Percentiles rank a stretch among this genome's conserved stretches.
Evolutionary conservation across 2,329 filamentous ascomycete genomes (phyloP).

Genomic region (Trichoderma sp.): DNA sequence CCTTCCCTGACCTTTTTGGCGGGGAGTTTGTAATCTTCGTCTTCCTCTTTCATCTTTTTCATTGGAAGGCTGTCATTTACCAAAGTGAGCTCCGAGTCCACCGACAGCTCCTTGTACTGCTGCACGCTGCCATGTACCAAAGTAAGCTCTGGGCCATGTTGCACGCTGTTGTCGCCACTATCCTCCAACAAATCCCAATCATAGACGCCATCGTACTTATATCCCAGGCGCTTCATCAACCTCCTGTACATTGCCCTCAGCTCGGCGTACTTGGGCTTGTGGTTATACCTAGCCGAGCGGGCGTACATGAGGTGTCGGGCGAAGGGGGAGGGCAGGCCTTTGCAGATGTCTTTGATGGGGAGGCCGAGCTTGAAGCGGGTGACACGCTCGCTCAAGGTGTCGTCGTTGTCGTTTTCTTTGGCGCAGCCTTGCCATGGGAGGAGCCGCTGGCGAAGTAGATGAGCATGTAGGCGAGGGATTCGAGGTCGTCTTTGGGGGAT

Average conservation of each 20-base stretch:
- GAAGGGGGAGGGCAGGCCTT: slow-evolving; percentile 11
- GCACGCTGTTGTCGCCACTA: neutral
- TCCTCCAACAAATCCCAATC: slow-evolving; percentile 21
- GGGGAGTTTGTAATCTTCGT: neutral
- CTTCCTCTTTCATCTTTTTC: neutral
- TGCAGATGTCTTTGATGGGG: neutral
- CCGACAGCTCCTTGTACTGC: slow-evolving; percentile 20
- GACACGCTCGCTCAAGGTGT: neutral
- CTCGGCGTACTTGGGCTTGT: slow-evolving; percentile 1
- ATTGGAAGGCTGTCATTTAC: neutral
- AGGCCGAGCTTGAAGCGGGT: neutral
- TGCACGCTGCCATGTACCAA: neutral
- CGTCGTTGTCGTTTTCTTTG: neutral
- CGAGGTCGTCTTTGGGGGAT: slow-evolving; percentile 24
- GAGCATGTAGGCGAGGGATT: slow-evolving; percentile 24
- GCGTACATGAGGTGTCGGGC: slow-evolving; percentile 12
- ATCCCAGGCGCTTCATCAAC: neutral
- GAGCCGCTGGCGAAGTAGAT: slow-evolving; percentile 21
- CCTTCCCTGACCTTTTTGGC: neutral
- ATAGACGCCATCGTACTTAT: slow-evolving; percentile 15
- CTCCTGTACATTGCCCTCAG: slow-evolving; percentile 8
- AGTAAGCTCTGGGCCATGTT: neutral
- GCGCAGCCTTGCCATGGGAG: slow-evolving; percentile 20
- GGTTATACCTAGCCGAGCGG: neutral
- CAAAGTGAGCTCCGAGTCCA: neutral